Percentiles rank a stretch among this genome's conserved stretches.
These are phyloP conservation scores for Rosa lucieae DNA, from an alignment of 306 rosid species.

Conservation along the genomic window DNA sequence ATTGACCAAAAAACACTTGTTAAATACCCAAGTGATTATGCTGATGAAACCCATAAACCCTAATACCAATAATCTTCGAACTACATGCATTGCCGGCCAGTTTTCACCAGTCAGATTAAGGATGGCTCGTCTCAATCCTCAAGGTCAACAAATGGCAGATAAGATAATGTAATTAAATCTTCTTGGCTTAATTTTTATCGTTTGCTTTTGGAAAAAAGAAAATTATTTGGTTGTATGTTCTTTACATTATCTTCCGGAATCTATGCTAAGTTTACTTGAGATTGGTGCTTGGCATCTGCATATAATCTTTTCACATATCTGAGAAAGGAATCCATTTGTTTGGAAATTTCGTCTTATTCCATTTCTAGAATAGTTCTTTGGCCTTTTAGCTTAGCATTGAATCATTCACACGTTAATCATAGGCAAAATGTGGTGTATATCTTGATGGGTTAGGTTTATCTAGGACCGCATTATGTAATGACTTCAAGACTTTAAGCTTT, in stretches of 20 bases:
- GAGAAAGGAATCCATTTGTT: neutral
- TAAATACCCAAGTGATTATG: neutral
- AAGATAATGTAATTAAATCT: neutral
- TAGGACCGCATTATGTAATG: neutral
- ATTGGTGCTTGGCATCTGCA: neutral
- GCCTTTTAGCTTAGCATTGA: neutral
- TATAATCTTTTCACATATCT: neutral
- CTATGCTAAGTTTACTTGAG: neutral
- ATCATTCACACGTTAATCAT: conserved; percentile 6
- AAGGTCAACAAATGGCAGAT: neutral
- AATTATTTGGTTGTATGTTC: neutral
- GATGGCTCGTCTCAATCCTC: neutral
- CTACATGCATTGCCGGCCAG: neutral
- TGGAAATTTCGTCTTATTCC: conserved; percentile 1
- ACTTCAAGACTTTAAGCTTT: neutral
- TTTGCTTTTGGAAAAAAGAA: neutral
- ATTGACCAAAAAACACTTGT: neutral
- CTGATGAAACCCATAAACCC: neutral
- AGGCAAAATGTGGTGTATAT: conserved; percentile 1
- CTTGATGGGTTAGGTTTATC: neutral
- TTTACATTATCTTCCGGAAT: conserved; percentile 1
- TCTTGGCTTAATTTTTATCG: neutral
- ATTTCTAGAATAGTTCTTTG: neutral
- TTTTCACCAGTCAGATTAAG: neutral
- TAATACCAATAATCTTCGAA: neutral